Evolutionary conservation across 78 protist species (phyloP), one percentile per base, ranked within the genome.

Genomic region (Protostelium mycophagum): DNA sequence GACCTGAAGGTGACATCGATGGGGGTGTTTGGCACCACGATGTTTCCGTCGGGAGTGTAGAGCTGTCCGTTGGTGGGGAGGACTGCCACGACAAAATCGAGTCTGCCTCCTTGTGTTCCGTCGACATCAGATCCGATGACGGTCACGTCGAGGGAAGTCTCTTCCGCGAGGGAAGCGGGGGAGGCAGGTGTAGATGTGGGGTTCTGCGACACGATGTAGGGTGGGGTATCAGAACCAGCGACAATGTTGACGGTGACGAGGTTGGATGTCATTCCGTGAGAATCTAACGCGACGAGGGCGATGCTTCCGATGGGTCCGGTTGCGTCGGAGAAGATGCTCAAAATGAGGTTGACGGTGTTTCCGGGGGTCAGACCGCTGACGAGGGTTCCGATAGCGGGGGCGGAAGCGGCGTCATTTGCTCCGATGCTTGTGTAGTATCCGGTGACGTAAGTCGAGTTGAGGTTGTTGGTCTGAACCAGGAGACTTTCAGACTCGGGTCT

Each of bases 21-120:
- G 31, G 73, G 73, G 73, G 73, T 51, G 5, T 16, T 16, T 16
- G 5, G 73, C 31, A 16, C 5, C 5, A 51, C 73, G 16, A 51
- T 16, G 1, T 1, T 9, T 16, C 85, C 37, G 73, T 1, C 1
- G 0, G 35, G 31, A 0, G 92, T 1, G 28, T 34, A 35, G 16
- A 90, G n/a, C 29, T 38, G 5, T 34, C 92, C 92, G 37, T 86
- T 86, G 28, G 5, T 29, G 73, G 92, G 92, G 16, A 36, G 1
- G 0, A n/a, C 38, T 0, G 1, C 28, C 36, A 89, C 86, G 28
- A 90, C 90, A n/a, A 34, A 51, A 1, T 34, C 28, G 5, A 90
- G 85, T n/a, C 83, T n/a, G 9, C 38, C 89, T 51, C n/a, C 39
- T 37, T 86, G 90, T 0, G 35, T 38, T 0, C 0, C 29, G 29